phyloP scores from a whole-genome alignment of 306 rosid genomes.

The Gillenia trifoliata region DNA sequence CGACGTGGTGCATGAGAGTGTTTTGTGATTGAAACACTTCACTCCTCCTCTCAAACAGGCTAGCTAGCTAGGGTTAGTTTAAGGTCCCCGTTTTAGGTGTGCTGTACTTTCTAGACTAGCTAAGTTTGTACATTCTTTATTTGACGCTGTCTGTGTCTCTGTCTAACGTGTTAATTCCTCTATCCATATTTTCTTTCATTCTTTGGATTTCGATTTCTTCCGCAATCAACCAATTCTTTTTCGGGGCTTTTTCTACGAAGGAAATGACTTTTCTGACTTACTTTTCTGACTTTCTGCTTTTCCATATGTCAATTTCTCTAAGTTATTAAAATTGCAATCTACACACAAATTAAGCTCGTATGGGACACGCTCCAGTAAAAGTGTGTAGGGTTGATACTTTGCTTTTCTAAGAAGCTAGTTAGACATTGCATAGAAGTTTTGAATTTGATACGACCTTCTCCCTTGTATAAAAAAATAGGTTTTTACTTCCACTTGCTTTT shows the following conservation, averaged over 20 bases:
- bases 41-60: background rate
- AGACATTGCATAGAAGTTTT: background rate
- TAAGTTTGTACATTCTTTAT: background rate
- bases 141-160: background rate
- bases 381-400: background rate
- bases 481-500: background rate
- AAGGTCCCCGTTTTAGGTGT: slow-evolving; percentile 31
- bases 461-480: too few species aligned
- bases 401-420: background rate
- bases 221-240: slow-evolving; percentile 10
- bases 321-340: background rate
- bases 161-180: slow-evolving; percentile 31
- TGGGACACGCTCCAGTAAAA: slow-evolving; percentile 1
- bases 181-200: slow-evolving; percentile 12
- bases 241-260: slow-evolving; percentile 9
- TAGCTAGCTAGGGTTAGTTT: background rate
- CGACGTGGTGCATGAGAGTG: slow-evolving; percentile 26
- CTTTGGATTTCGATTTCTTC: slow-evolving; percentile 26
- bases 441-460: background rate
- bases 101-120: slow-evolving; percentile 19
- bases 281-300: slow-evolving; percentile 42
- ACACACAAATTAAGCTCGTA: slow-evolving; percentile 12
- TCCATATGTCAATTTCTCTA: slow-evolving; percentile 19
- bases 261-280: slow-evolving; percentile 46
- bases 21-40: slow-evolving; percentile 11